Conservation (phyloP, 768 basidiomycete genomes). For the Suillus paluster region DNA sequence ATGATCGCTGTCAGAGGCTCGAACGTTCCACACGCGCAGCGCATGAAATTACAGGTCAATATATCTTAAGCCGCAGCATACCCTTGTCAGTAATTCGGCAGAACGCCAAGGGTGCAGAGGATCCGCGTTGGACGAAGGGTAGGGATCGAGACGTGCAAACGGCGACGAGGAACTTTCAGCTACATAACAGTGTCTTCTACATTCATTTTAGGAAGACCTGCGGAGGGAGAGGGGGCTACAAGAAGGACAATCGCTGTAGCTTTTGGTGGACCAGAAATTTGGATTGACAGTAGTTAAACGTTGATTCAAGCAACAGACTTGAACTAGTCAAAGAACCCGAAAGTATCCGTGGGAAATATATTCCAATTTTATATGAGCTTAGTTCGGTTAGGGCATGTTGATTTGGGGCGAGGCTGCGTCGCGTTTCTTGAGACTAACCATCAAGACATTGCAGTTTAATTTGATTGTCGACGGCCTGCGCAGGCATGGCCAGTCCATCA, state of each 20-base stretch:
- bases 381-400: slow-evolving; percentile 4
- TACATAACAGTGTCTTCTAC: background rate
- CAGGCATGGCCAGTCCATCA: slow-evolving; percentile 46
- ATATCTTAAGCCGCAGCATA: background rate
- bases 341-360: slow-evolving; percentile 6
- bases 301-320: background rate
- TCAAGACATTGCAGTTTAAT: slow-evolving; percentile 17
- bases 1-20: background rate
- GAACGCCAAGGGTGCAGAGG: background rate
- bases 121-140: background rate
- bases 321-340: background rate
- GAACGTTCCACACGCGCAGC: background rate
- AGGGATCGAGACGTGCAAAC: background rate
- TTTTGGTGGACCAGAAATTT: background rate
- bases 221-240: background rate
- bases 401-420: slow-evolving; percentile 1
- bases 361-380: background rate
- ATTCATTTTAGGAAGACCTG: background rate
- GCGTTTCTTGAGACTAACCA: slow-evolving; percentile 8
- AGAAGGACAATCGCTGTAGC: background rate
- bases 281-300: background rate
- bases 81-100: background rate
- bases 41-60: background rate
- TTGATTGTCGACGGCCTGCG: slow-evolving; percentile 17
- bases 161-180: background rate